Evolutionary conservation across 441 rosid genomes (phyloP).

Genomic region (Pelargonium citronellum): DNA sequence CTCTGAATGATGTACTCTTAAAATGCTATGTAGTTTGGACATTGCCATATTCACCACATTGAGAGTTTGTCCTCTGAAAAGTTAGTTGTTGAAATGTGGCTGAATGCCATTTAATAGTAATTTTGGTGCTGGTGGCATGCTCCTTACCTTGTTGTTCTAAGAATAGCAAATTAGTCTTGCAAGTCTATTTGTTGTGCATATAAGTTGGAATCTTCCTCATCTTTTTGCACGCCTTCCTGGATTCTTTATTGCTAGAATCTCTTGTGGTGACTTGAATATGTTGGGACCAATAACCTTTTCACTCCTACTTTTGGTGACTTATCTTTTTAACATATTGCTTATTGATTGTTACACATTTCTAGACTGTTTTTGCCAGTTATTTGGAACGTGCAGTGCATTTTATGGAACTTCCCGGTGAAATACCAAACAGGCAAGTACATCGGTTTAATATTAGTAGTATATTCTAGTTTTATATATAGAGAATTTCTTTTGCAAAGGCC

Average conservation of each 20-base stretch:
- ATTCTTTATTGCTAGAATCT: constrained; percentile 1
- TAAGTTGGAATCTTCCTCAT: not conserved
- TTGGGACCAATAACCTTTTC: not conserved
- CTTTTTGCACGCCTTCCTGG: not conserved
- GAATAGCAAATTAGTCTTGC: not conserved
- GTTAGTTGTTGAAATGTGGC: not conserved
- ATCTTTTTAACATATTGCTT: constrained; percentile 5
- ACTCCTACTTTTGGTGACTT: not conserved
- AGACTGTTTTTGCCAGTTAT: constrained; percentile 89
- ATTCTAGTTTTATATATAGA: not conserved
- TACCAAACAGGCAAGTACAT: constrained; percentile 81
- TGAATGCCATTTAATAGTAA: not conserved
- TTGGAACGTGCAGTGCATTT: constrained; percentile 89
- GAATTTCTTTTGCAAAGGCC: not conserved
- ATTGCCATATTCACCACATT: not conserved
- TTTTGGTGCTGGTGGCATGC: not conserved
- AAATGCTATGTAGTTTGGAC: not conserved
- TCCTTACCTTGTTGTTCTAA: not conserved
- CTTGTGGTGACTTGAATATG: not conserved
- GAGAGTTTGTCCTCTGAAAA: not conserved
- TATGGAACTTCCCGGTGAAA: constrained; percentile 99
- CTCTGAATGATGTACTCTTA: not conserved
- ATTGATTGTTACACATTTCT: constrained; percentile 24
- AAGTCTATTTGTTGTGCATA: not conserved
- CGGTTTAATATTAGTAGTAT: constrained; percentile 3